Evolutionary conservation across 2,329 filamentous ascomycete species (phyloP), one percentile per base, ranked within the genome.

Genomic region (Diplodia sapinea): DNA sequence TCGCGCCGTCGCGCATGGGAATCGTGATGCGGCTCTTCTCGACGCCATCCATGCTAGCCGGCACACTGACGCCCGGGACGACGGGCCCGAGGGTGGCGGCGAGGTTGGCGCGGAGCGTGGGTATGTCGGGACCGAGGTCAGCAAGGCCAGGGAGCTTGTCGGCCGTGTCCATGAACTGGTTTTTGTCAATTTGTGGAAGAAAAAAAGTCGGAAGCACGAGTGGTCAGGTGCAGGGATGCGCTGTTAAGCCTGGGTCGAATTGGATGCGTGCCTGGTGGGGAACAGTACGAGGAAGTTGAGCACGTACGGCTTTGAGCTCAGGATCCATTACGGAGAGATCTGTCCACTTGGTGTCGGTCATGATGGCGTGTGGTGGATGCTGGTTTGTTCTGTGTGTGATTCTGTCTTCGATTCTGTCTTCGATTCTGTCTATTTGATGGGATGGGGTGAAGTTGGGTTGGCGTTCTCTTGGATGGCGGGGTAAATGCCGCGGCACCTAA

Each of bases 1-100:
- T 50, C 12, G 20, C 13, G 38, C 64, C 64, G 52, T 66, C 52
- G 13, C 64, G 64, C 15, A 66, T 52, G 1, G 64, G 64, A 15
- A 66, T 66, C 11, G 7, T 7, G 36, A 66, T 50, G 12, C 20
- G 20, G 36, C 23, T 36, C 52, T 66, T 66, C 17, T 31, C 15
- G 7, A 66, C 64, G 26, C 52, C 52, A 26, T 66, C 40, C 50
- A 66, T 56, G 40, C 7, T n/a, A 2, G 9, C 52, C 6, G 64
- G 64, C 15, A 23, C 40, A 7, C 17, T 66, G 13, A 66, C 64
- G 9, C 64, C 64, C 2, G 47, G 43, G 6, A 63, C 12, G 26
- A 8, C 4, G 17, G 38, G 51, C 8, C 8, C 23, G 15, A 12
- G 13, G 23, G 38, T 7, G 11, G 17, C 8, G 51, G 17, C 20